phyloP scores from a whole-genome alignment of 1,284 basidiomycete species.

The Boletus holoroseus region DNA sequence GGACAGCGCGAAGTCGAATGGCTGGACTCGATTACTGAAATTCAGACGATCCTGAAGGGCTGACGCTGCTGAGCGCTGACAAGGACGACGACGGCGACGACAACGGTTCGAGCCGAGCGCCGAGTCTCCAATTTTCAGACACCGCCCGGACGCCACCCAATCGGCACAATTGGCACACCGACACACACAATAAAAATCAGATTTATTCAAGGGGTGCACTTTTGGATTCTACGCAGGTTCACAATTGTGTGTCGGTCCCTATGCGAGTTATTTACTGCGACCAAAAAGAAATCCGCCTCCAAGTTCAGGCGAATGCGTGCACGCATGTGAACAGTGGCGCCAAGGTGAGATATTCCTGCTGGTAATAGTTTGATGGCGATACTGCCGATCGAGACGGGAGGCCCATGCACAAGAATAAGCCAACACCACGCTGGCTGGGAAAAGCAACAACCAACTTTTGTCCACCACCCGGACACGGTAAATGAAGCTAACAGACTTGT shows the following conservation, averaged over 20 bases:
- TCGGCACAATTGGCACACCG: constrained; percentile 20
- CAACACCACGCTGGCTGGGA: background rate
- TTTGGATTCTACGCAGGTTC: no score
- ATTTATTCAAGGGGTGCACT: no score
- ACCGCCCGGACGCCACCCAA: constrained; percentile 18
- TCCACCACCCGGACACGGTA: no score
- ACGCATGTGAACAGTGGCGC: background rate
- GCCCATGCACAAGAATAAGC: background rate
- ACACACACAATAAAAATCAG: background rate
- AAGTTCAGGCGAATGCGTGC: background rate
- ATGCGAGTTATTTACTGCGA: background rate
- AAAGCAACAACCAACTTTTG: no score
- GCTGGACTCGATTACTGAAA: background rate
- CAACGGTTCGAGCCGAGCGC: constrained; percentile 6
- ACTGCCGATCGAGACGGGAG: background rate
- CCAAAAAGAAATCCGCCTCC: background rate
- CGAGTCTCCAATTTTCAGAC: constrained; percentile 28
- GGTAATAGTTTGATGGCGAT: no score
- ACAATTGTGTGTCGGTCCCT: no score
- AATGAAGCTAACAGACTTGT: no score
- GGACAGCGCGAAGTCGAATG: background rate
- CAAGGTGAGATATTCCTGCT: background rate
- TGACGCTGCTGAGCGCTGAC: constrained; percentile 14
- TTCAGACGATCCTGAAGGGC: background rate
- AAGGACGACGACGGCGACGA: constrained; percentile 14